Evolutionary conservation across 2,329 filamentous ascomycete genomes (phyloP).

Genomic region (Pseudocercospora pini-densiflorae): DNA sequence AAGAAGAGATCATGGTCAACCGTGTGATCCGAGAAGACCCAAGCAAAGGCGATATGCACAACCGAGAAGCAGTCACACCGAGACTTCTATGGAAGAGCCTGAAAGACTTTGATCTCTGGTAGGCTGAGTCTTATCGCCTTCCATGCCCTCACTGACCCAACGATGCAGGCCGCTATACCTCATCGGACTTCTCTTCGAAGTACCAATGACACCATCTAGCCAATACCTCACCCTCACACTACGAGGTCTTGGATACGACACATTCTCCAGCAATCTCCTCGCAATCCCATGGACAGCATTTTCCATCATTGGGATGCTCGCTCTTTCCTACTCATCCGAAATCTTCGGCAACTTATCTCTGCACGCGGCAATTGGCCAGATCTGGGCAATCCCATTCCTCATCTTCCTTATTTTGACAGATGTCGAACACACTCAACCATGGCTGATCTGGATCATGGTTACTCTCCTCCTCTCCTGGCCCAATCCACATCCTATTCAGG

Average conservation of each 20-base stretch:
- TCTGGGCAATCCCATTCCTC: constrained; percentile 46
- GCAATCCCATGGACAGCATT: constrained; percentile 52
- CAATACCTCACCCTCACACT: constrained; percentile 42
- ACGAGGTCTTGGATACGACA: constrained; percentile 52
- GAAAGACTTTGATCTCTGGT: constrained; percentile 22
- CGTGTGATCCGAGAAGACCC: constrained; percentile 64
- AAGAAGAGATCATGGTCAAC: constrained; percentile 69
- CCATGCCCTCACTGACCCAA: not conserved
- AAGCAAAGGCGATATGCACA: constrained; percentile 59
- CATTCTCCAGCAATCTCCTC: constrained; percentile 67
- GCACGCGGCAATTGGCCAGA: constrained; percentile 45
- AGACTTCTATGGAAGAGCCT: constrained; percentile 40
- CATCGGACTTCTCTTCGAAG: constrained; percentile 48
- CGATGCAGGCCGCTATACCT: constrained; percentile 12
- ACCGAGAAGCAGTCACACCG: constrained; percentile 57
- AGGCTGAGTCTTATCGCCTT: not conserved
- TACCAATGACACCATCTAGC: constrained; percentile 56
- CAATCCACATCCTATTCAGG: constrained; percentile 48
- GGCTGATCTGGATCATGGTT: constrained; percentile 43
- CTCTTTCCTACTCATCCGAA: constrained; percentile 55
- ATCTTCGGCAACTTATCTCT: constrained; percentile 57
- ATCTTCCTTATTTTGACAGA: constrained; percentile 35
- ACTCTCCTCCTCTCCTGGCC: constrained; percentile 46
- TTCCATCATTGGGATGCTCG: constrained; percentile 41
- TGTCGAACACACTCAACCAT: constrained; percentile 45